phyloP scores from a whole-genome alignment of 805 yeast genomes.

The Spathaspora passalidarum region DNA sequence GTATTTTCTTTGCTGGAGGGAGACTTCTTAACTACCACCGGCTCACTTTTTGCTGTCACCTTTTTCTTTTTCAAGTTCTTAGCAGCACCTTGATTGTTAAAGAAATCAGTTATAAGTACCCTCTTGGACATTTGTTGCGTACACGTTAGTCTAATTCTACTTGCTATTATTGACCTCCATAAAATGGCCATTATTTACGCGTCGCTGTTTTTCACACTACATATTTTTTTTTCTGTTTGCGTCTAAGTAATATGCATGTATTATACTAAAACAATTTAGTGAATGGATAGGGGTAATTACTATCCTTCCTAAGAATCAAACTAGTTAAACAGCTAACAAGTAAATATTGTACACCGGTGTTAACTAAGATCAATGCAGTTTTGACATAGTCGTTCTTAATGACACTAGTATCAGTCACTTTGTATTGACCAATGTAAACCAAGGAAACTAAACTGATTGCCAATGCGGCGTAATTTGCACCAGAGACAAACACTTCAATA shows the following conservation, averaged over 20 bases:
- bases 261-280: slow-evolving; percentile 25
- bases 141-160: neutral
- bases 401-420: slow-evolving; percentile 16
- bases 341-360: slow-evolving; percentile 26
- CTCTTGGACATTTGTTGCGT: slow-evolving; percentile 7
- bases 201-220: neutral
- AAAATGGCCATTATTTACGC: neutral
- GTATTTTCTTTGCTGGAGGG: neutral
- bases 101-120: slow-evolving; percentile 10
- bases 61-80: slow-evolving; percentile 1
- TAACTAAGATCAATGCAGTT: slow-evolving; percentile 15
- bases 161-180: neutral
- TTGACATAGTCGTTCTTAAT: slow-evolving; percentile 18
- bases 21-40: neutral
- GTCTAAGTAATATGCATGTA: neutral
- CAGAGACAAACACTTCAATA: slow-evolving; percentile 55
- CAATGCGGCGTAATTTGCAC: slow-evolving; percentile 47
- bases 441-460: slow-evolving; percentile 40
- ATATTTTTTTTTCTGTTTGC: neutral
- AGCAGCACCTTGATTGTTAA: slow-evolving; percentile 1
- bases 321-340: slow-evolving; percentile 45
- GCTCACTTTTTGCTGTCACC: neutral
- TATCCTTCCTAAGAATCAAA: slow-evolving; percentile 45
- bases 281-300: slow-evolving; percentile 44
- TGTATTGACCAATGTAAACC: slow-evolving; percentile 33